phyloP scores from a whole-genome alignment of 139 green algal species.

The Closterium sp. region DNA sequence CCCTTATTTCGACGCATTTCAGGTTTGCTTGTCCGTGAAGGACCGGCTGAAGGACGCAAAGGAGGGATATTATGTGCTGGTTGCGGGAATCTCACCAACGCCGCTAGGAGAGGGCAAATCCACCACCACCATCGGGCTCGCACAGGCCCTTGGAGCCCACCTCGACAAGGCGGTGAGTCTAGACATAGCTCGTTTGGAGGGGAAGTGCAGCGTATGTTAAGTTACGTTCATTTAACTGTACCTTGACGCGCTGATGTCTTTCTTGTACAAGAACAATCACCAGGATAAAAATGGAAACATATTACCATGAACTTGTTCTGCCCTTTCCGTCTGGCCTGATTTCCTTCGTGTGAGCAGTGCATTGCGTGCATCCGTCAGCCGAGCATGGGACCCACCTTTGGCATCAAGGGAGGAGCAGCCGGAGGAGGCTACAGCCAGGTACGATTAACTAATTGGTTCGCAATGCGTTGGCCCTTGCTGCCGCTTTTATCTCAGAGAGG shows the following conservation, averaged over 20 bases:
- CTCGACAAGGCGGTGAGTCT: constrained; percentile 67
- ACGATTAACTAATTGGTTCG: neutral
- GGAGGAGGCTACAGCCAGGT: constrained; percentile 93
- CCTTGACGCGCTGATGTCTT: neutral
- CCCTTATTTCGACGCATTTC: neutral
- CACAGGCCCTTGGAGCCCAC: constrained; percentile 91
- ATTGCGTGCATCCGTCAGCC: constrained; percentile 93
- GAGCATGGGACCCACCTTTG: constrained; percentile 95
- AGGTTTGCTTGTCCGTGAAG: constrained; percentile 32
- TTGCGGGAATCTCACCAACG: constrained; percentile 95
- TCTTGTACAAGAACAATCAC: neutral
- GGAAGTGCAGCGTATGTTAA: neutral
- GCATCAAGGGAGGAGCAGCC: constrained; percentile 97
- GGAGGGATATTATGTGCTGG: constrained; percentile 73
- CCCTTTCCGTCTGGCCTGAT: neutral
- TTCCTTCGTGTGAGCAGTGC: neutral
- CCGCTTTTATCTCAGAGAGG: no score
- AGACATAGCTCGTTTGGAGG: neutral
- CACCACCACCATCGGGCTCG: constrained; percentile 96
- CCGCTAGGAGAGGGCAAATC: constrained; percentile 93
- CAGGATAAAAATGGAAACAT: no score
- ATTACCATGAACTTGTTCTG: no score
- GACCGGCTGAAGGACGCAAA: constrained; percentile 19
- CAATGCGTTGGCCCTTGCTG: no score
- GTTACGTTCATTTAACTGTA: neutral